Evolutionary conservation across 2,329 filamentous ascomycete genomes (phyloP).

Genomic region (Zymoseptoria passerinii): DNA sequence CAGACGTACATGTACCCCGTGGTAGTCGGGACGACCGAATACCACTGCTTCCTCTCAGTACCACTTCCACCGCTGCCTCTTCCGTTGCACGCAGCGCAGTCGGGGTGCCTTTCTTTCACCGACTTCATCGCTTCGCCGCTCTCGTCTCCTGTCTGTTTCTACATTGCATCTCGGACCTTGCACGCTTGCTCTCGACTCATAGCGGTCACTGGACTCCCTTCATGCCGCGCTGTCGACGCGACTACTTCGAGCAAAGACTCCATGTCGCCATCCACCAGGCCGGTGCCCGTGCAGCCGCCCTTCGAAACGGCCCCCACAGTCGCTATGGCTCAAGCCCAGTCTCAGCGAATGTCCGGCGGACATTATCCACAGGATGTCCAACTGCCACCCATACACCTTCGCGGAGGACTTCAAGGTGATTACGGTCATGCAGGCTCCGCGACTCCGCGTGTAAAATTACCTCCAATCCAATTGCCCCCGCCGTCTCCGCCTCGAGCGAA

Average conservation of each 20-base stretch:
- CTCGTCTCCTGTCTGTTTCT: background rate
- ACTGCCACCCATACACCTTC: constrained; percentile 27
- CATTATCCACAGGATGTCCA: constrained; percentile 33
- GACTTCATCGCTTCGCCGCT: background rate
- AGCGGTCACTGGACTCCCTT: background rate
- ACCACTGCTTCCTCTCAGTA: background rate
- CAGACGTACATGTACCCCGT: background rate
- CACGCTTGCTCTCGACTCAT: background rate
- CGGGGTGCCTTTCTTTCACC: background rate
- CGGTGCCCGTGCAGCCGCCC: constrained; percentile 36
- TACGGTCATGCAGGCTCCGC: constrained; percentile 11
- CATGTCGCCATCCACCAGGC: constrained; percentile 25
- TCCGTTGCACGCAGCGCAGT: background rate
- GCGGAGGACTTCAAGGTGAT: background rate
- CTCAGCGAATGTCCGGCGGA: background rate
- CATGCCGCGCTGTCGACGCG: constrained; percentile 1
- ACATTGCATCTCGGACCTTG: background rate
- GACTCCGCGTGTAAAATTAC: constrained; percentile 19
- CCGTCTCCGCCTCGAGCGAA: constrained; percentile 15
- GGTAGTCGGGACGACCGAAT: background rate
- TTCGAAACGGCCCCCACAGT: constrained; percentile 27
- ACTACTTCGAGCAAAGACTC: constrained; percentile 1
- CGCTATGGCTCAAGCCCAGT: constrained; percentile 41
- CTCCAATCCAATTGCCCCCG: constrained; percentile 34
- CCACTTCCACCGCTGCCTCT: background rate